These are phyloP conservation scores for Aspergillus carlsbadensis DNA, from an alignment of 495 filamentous ascomycete species.

Conservation along the genomic window DNA sequence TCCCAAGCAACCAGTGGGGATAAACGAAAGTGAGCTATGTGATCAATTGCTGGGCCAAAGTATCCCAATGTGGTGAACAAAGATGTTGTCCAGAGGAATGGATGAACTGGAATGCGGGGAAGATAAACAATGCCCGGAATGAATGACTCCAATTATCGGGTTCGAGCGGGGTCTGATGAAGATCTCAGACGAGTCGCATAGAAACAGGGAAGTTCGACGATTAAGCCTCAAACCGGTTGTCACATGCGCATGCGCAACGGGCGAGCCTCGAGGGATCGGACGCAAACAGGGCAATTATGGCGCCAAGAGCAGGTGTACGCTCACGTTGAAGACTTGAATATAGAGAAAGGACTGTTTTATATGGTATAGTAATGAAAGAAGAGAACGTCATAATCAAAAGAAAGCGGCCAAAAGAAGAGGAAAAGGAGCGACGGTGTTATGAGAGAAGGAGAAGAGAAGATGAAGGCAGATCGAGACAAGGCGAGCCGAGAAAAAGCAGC, in stretches of 20 bases:
- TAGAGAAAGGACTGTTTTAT: too few species aligned
- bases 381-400: too few species aligned
- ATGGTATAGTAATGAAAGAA: too few species aligned
- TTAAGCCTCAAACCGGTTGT: not conserved
- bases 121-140: conserved; percentile 1
- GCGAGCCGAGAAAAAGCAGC: not conserved
- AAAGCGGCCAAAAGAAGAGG: not conserved
- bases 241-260: not conserved
- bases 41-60: not conserved
- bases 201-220: conserved; percentile 2
- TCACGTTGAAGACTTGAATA: too few species aligned
- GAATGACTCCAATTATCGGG: not conserved
- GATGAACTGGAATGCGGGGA: conserved; percentile 25
- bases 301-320: not conserved
- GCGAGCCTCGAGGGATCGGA: not conserved
- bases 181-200: not conserved
- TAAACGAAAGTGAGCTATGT: conserved; percentile 11
- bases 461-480: not conserved
- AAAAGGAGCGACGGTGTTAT: not conserved
- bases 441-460: not conserved
- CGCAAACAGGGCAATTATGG: conserved; percentile 1
- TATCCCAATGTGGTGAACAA: not conserved
- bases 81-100: conserved; percentile 16
- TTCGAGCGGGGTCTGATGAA: not conserved
- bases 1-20: conserved; percentile 8